phyloP scores from a whole-genome alignment of 2,329 filamentous ascomycete species.

The Sclerotinia subarctica region DNA sequence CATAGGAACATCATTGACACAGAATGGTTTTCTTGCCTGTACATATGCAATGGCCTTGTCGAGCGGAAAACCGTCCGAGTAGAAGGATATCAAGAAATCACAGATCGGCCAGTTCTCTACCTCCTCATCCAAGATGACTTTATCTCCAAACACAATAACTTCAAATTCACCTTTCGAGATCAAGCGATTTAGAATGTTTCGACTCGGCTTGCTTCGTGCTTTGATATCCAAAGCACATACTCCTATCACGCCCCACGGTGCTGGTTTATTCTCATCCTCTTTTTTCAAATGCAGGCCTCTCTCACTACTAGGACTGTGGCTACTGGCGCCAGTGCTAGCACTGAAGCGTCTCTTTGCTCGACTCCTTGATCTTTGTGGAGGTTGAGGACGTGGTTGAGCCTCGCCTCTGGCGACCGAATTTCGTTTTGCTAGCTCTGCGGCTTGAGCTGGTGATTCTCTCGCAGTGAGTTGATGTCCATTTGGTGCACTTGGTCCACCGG shows the following conservation, averaged over 20 bases:
- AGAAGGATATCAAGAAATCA: constrained; percentile 97
- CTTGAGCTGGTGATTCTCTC: constrained; percentile 34
- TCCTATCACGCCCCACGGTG: constrained; percentile 70
- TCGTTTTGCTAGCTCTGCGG: constrained; percentile 36
- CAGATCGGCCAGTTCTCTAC: constrained; percentile 91
- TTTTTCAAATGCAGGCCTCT: constrained; percentile 49
- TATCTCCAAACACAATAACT: constrained; percentile 96
- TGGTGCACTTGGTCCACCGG: constrained; percentile 44
- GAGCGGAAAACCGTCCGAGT: constrained; percentile 93
- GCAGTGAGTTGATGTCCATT: constrained; percentile 47
- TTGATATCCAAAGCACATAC: constrained; percentile 96
- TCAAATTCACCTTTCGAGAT: constrained; percentile 92
- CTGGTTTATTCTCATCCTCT: constrained; percentile 61
- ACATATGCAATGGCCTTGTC: constrained; percentile 97
- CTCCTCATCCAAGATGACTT: constrained; percentile 95
- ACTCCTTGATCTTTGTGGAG: constrained; percentile 60
- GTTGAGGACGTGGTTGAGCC: constrained; percentile 40
- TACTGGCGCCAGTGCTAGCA: constrained; percentile 77
- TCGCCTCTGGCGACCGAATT: constrained; percentile 37
- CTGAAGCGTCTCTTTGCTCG: constrained; percentile 73
- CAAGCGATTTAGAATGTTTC: constrained; percentile 90
- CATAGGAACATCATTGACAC: constrained; percentile 96
- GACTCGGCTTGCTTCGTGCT: constrained; percentile 91
- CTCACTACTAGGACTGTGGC: constrained; percentile 74
- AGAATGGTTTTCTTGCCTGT: constrained; percentile 89